Evolutionary conservation across 371 early-diverging fungal species (phyloP), one percentile per base, ranked within the genome.

Genomic region (Mucor mucedo): DNA sequence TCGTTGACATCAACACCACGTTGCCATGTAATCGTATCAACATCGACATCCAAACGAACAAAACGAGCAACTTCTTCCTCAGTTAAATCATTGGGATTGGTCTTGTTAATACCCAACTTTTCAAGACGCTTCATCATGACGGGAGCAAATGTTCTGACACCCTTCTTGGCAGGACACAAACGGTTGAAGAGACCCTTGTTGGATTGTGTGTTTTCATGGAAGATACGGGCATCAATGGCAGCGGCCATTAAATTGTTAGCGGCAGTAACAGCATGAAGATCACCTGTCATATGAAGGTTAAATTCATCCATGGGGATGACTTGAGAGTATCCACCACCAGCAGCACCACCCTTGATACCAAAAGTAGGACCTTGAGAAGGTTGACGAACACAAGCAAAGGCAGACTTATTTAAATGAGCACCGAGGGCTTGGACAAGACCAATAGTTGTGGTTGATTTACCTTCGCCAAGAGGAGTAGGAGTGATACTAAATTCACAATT

Each of bases 231-330:
- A 74, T 98, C 98, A 66, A 98, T 95, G 6, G 97, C 97, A 21
- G 98, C 97, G n/a, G 98, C 96, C 47, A 91, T 68, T 62, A 98
- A 78, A 82, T 98, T 98, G 87, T 96, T 98, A 45, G 98, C 96
- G 13, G 98, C 98, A 5, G 94, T 89, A 62, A 98, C 93, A 35
- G 98, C 98, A 69, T 98, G 98, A 68, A 97, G 93, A 83, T 98
- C 98, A 41, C 98, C 98, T 1, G 98, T 98, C 80, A 98, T 81
- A 64, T 98, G 98, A 62, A 98, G 79, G 76, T 98, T 98, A 87
- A 98, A 97, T 69, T 96, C 95, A 66, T 97, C 96, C 98, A 98
- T 98, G n/a, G 98, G 98, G 63, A 97, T 95, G 50, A 98, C 94
- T 75, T 97, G 97, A 16, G 97, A 91, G 77, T 97, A 97, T 28